Evolutionary conservation across 225 moss, liverwort and hornwort genomes (phyloP).

Genomic region (Lunularia cruciata): DNA sequence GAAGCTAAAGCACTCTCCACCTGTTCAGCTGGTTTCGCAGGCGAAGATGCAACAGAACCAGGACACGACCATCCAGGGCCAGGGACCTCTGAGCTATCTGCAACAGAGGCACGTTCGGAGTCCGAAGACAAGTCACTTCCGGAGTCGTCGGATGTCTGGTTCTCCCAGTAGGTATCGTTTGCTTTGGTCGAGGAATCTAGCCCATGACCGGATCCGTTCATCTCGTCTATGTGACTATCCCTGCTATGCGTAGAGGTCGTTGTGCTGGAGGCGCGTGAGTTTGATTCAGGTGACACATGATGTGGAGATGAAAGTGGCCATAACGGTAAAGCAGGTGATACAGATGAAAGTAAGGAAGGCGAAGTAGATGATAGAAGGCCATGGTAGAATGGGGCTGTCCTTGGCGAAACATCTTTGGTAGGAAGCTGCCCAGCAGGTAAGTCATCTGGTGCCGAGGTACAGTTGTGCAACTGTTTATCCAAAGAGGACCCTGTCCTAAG

Average conservation of each 20-base stretch:
- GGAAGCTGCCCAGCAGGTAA: conserved; percentile 9
- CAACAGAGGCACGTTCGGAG: conserved; percentile 28
- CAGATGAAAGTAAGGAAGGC: conserved; percentile 28
- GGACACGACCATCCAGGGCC: conserved; percentile 33
- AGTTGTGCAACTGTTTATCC: conserved; percentile 19
- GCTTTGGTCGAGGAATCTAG: conserved; percentile 2
- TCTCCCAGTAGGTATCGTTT: conserved; percentile 31
- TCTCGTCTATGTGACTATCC: conserved; percentile 10
- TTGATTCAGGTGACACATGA: conserved; percentile 10
- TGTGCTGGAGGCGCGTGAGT: conserved; percentile 18
- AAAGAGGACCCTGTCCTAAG: conserved; percentile 2
- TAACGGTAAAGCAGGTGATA: conserved; percentile 24
- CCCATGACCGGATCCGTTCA: conserved; percentile 11
- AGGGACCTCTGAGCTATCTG: conserved; percentile 20
- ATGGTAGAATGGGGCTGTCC: conserved; percentile 2
- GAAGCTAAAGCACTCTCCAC: conserved; percentile 35
- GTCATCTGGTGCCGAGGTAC: conserved; percentile 10
- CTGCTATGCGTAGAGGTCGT: conserved; percentile 16
- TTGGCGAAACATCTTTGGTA: background rate
- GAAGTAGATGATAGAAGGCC: conserved; percentile 20
- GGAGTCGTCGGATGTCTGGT: conserved; percentile 20
- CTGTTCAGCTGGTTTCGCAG: conserved; percentile 27
- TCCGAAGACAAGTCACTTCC: conserved; percentile 26
- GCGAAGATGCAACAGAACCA: conserved; percentile 28
- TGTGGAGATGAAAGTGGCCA: conserved; percentile 27